Evolutionary conservation across 192 early-diverging fungal genomes (phyloP).

Genomic region (Linnemannia hyalina): DNA sequence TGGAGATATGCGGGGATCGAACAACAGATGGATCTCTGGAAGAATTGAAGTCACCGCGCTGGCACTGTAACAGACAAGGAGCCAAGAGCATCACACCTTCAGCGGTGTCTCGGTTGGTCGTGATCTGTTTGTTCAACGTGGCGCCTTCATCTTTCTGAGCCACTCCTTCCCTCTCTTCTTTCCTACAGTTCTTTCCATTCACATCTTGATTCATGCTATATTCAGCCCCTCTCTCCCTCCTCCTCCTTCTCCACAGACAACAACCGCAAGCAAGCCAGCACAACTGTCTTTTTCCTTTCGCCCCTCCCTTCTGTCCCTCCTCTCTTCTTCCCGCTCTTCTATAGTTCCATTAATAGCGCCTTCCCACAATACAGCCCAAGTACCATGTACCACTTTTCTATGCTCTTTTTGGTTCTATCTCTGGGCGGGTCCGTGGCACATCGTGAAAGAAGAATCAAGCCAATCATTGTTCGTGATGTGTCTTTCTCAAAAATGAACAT

Average conservation of each 20-base stretch:
- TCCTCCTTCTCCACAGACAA: not conserved
- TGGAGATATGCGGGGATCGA: no score
- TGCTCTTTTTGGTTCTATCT: not conserved
- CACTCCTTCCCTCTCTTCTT: no score
- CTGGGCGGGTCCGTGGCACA: not conserved
- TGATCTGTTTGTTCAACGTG: not conserved
- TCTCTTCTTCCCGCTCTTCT: not conserved
- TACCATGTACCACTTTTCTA: not conserved
- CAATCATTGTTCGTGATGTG: not conserved
- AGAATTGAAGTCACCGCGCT: no score
- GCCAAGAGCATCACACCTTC: no score
- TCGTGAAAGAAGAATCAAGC: not conserved
- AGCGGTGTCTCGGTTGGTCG: no score
- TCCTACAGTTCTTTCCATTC: not conserved
- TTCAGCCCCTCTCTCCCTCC: not conserved
- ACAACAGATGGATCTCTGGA: no score
- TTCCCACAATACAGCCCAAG: constrained; percentile 1
- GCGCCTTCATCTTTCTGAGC: not conserved
- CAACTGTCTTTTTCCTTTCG: not conserved
- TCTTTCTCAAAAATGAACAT: not conserved
- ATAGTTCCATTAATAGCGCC: constrained; percentile 4
- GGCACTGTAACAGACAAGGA: no score
- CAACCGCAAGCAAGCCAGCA: not conserved
- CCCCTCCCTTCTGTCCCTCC: not conserved
- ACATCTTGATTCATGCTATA: not conserved